phyloP scores from a whole-genome alignment of 192 early-diverging fungal species.

The Oehlia diaphana region DNA sequence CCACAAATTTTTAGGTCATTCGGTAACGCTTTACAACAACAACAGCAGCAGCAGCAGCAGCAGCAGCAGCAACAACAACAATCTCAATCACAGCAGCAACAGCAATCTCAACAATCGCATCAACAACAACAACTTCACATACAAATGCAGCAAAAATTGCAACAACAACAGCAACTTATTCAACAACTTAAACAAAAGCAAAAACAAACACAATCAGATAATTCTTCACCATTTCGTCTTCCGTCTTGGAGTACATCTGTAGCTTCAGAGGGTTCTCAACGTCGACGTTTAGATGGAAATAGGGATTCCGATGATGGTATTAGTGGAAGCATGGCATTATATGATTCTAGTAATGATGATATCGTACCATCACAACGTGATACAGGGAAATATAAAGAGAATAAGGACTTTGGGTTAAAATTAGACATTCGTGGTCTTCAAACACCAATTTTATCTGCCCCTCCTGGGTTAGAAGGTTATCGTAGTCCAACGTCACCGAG shows the following conservation, averaged over 20 bases:
- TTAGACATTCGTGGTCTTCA: conserved; percentile 32
- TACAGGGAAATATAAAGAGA: conserved; percentile 24
- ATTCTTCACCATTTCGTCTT: conserved; percentile 19
- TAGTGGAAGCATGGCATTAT: conserved; percentile 34
- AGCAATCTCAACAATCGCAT: background rate
- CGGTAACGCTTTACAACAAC: conserved; percentile 16
- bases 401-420: conserved; percentile 28
- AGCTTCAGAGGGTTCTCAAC: conserved; percentile 20
- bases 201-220: background rate
- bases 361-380: conserved; percentile 27
- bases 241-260: conserved; percentile 33
- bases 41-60: conserved; percentile 14
- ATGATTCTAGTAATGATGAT: conserved; percentile 32
- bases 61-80: conserved; percentile 15
- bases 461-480: conserved; percentile 26
- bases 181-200: conserved; percentile 12
- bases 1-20: conserved; percentile 25
- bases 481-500: conserved; percentile 28
- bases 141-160: background rate
- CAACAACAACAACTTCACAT: conserved; percentile 10
- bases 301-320: conserved; percentile 26
- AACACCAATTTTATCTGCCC: conserved; percentile 13
- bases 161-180: conserved; percentile 15
- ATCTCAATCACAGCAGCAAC: conserved; percentile 1
- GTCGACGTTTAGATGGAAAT: conserved; percentile 24